Base-by-base conservation (phyloP, 1,139 yeast species). In the Scheffersomyces segobiensis region DNA sequence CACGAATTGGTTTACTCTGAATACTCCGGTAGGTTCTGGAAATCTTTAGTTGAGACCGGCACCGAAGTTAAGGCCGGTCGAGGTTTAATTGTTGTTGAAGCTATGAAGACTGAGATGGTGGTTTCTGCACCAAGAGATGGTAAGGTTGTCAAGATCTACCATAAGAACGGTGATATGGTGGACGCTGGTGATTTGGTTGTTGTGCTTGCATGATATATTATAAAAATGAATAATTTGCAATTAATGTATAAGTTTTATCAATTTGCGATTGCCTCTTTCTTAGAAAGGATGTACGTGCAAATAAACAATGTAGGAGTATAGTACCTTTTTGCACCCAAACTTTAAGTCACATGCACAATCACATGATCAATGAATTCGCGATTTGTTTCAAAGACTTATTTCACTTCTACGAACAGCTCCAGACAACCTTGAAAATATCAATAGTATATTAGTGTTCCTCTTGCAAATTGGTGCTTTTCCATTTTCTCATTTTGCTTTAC, bases 101-200 rank as follows among this genome's bases (percentile, higher is more conserved):
- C 98, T 56, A 95, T 95, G 98, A 95, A 95, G 80, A 95, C 99
- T 0, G 99, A 95, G 74, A 93, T 95, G 97, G 85, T 87, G 55
- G 96, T 93, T 51, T 80, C 77, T 59, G 87, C 98, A 19, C 83
- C 97, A 3, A 81, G 74, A 55, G 80, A 77, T 10, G 98, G 98
- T 65, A 91, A 85, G 70, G 95, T 95, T 20, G 76, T 86, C 55
- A 91, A 91, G 77, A 81, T 95, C 53, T 77, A 87, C 61, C 97
- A 91, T 72, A 81, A 82, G 62, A 91, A 91, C 68, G 98, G 98
- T 66, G 97, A 93, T 70, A 91, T 93, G 91, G 97, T 93, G 51
- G 98, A 93, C 60, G 92, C 97, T 39, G 98, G 98, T 60, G 98
- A 93, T 71, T 76, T 93, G 63, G 97, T 95, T 52, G 98, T 90